Evolutionary conservation across 495 filamentous ascomycete genomes (phyloP).

Genomic region (Trichoderma asperelloides): DNA sequence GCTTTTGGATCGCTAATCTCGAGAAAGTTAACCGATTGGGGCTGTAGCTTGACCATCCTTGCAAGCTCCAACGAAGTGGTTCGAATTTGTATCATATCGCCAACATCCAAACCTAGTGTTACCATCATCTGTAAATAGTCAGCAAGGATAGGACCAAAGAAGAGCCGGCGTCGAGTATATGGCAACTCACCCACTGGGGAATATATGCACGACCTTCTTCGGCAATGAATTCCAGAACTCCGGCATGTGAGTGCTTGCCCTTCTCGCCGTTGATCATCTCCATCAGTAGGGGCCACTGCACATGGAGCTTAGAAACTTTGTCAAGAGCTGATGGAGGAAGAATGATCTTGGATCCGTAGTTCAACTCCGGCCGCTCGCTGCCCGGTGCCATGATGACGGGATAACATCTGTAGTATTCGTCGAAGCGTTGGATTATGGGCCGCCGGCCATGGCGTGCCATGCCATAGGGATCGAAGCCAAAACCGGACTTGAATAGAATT

Average conservation of each 20-base stretch:
- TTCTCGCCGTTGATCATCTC: constrained; percentile 83
- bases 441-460: constrained; percentile 31
- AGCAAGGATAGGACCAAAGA: neutral
- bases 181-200: constrained; percentile 73
- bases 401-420: constrained; percentile 96
- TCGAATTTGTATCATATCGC: constrained; percentile 89
- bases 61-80: constrained; percentile 85
- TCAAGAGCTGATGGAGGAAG: constrained; percentile 91
- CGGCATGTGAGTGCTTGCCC: constrained; percentile 74
- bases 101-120: constrained; percentile 76
- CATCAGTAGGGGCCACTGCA: constrained; percentile 95
- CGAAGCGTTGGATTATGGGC: constrained; percentile 56
- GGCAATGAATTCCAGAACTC: constrained; percentile 93
- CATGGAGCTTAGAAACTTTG: constrained; percentile 91
- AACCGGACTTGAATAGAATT: constrained; percentile 14
- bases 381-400: constrained; percentile 92
- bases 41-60: constrained; percentile 88
- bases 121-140: constrained; percentile 68
- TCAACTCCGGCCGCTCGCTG: constrained; percentile 78
- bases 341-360: constrained; percentile 95
- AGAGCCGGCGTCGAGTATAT: neutral
- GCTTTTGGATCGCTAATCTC: constrained; percentile 96
- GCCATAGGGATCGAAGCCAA: constrained; percentile 40
- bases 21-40: constrained; percentile 82
- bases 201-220: constrained; percentile 96